Evolutionary conservation across 1,284 basidiomycete species (phyloP).

Genomic region (Puccinia polysora): DNA sequence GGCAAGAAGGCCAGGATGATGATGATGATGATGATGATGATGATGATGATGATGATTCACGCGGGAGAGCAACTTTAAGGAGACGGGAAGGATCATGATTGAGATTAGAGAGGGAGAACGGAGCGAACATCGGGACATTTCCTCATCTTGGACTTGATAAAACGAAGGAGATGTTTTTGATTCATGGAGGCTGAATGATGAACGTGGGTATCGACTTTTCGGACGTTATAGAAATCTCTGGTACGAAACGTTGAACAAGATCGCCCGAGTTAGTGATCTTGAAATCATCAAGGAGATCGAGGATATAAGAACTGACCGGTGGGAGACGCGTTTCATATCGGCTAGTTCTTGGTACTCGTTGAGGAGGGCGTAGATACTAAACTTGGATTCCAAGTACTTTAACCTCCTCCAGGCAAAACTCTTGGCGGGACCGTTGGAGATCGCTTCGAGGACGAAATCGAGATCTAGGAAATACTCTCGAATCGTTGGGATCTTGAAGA

Average conservation of each 20-base stretch:
- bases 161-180: constrained; percentile 97
- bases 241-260: too few relatives aligned
- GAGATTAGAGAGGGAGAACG: too few relatives aligned
- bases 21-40: too few relatives aligned
- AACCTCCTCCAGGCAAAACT: constrained; percentile 89
- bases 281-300: too few relatives aligned
- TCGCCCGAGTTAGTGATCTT: too few relatives aligned
- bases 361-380: constrained; percentile 84
- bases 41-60: too few relatives aligned
- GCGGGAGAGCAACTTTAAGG: too few relatives aligned
- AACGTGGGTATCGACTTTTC: constrained; percentile 96
- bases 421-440: constrained; percentile 74
- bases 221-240: constrained; percentile 96
- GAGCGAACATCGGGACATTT: constrained; percentile 56
- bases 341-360: constrained; percentile 93
- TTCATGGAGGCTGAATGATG: constrained; percentile 99
- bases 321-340: constrained; percentile 77
- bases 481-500: constrained; percentile 76
- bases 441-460: constrained; percentile 63
- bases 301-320: constrained; percentile 48
- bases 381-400: constrained; percentile 91
- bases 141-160: constrained; percentile 88
- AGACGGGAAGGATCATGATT: too few relatives aligned
- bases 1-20: not conserved
- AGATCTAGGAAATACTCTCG: constrained; percentile 93